Evolutionary conservation across 495 filamentous ascomycete genomes (phyloP), one percentile per base, ranked within the genome.

Genomic region (Talaromyces wortmannii): DNA sequence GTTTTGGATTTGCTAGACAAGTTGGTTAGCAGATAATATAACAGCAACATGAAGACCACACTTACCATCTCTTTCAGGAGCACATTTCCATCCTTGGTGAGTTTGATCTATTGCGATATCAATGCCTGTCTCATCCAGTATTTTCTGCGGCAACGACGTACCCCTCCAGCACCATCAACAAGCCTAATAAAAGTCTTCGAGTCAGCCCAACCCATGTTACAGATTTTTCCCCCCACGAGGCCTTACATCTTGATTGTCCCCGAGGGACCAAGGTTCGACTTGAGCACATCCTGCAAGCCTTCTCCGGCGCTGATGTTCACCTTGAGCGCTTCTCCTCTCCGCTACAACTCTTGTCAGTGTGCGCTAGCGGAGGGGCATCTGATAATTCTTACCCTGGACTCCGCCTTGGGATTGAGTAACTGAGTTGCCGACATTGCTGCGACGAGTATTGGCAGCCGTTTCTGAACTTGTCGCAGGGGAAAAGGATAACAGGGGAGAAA

Each of bases 41-140:
- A 44, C 13, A 40, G 23, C 23, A 4, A 23, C 23, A 5, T 2
- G 36, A 40, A 40, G 2, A 18, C 11, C 30, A 11, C 45, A 67
- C 73, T 81, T 76, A 92, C 90, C 95, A 99, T 99, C 70, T 99
- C 94, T 61, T 90, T 82, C 61, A 99, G 68, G 53, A 99, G 77
- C 48, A 97, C 94, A 66, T 94, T 95, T 65, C 94, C 94, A 79
- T 99, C 94, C 74, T 99, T 99, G 50, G 94, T 99, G 64, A 99
- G 78, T 73, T 97, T 99, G 78, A 99, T 99, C 88, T 96, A 61
- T 69, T 36, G 31, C 31, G 17, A 12, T 49, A 55, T 43, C 40
- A 61, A 55, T 42, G 8, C 31, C 30, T 40, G 4, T 33, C 29
- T 49, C 43, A 55, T 29, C 40, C 45, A 23, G 23, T 23, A 23